Evolutionary conservation across 1,284 basidiomycete genomes (phyloP).

Genomic region (Lentinula novae-zelandiae): DNA sequence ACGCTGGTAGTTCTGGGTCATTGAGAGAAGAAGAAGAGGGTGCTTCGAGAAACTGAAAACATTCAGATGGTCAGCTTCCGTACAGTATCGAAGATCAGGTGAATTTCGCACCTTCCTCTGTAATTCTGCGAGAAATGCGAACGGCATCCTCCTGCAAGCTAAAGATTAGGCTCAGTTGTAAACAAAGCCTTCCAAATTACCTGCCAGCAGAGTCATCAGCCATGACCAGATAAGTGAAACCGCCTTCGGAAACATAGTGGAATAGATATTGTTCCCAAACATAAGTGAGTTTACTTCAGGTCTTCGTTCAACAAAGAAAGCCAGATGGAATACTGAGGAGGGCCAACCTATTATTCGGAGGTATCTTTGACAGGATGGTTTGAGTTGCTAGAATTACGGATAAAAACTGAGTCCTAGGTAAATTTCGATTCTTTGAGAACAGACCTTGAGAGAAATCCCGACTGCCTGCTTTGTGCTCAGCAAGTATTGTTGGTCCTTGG

Average conservation of each 20-base stretch:
- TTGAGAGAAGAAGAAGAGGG: slow-evolving; percentile 51
- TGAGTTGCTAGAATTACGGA: slow-evolving; percentile 61
- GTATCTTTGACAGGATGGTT: slow-evolving; percentile 92
- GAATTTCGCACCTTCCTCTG: slow-evolving; percentile 59
- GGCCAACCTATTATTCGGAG: slow-evolving; percentile 70
- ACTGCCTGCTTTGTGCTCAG: slow-evolving; percentile 76
- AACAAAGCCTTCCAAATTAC: slow-evolving; percentile 28
- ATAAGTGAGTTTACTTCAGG: slow-evolving; percentile 84
- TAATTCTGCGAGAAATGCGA: slow-evolving; percentile 87
- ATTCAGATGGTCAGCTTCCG: slow-evolving; percentile 2
- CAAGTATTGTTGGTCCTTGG: slow-evolving; percentile 75
- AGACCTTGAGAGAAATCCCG: slow-evolving; percentile 84
- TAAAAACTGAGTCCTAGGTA: neutral
- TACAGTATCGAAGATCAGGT: neutral
- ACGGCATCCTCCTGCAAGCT: slow-evolving; percentile 76
- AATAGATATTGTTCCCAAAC: slow-evolving; percentile 96
- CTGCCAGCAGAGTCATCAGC: slow-evolving; percentile 88
- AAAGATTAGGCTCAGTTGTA: slow-evolving; percentile 10
- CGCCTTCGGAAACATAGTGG: slow-evolving; percentile 90
- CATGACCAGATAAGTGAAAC: slow-evolving; percentile 89
- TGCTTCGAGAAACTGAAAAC: slow-evolving; percentile 57
- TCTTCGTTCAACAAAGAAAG: neutral
- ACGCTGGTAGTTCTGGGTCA: slow-evolving; percentile 42
- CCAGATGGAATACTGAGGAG: neutral
- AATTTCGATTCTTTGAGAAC: slow-evolving; percentile 13